Base-by-base conservation (phyloP, 2,329 filamentous ascomycete species). In the Pseudogymnoascus sp. region DNA sequence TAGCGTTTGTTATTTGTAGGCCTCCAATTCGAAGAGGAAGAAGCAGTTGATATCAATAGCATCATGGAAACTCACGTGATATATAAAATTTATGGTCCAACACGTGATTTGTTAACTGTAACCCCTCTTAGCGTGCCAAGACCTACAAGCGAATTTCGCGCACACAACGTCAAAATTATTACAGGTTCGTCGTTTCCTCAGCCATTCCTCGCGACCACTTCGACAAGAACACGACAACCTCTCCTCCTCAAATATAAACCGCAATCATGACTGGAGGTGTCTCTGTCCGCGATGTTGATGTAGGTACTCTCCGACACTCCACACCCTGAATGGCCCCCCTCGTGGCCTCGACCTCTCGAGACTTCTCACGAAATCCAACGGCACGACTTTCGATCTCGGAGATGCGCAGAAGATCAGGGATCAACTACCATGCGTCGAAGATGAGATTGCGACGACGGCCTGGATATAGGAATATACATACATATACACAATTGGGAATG, bases 231-330 rank as follows among this genome's bases (percentile, higher is more conserved):
- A 37, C 58, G 58, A 60, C 58, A 60, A 60, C 58, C 58, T 60
- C 58, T 41, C 38, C 58, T 40, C 37, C 58, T 25, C 60, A 55
- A 62, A 43, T 60, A 75, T 71, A 55, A 55, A 85, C 83, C 83
- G 83, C 81, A 81, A 91, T 83, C 78, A 93, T 93, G 90, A 80
- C 82, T 77, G 85, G 88, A 80, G 90, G 89, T 80, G 84, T 91
- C 78, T 85, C 82, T 74, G 90, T 93, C 81, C 89, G 89, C 81
- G 90, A 93, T 82, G 89, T 93, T 78, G 88, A 90, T 85, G 88
- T 90, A 87, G 80, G 86, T 86, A 72, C 70, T 71, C 65, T 69
- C 68, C 71, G 63, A 64, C 65, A 65, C 69, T 65, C 68, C 66
- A 67, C 68, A 35, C 49, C 63, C 49, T 73, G 66, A 74, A 62